A percentile compares a stretch with the other conserved stretches of the same genome.
phyloP scores from a whole-genome alignment of 2,329 filamentous ascomycete genomes.

The Aspergillus neotritici region DNA sequence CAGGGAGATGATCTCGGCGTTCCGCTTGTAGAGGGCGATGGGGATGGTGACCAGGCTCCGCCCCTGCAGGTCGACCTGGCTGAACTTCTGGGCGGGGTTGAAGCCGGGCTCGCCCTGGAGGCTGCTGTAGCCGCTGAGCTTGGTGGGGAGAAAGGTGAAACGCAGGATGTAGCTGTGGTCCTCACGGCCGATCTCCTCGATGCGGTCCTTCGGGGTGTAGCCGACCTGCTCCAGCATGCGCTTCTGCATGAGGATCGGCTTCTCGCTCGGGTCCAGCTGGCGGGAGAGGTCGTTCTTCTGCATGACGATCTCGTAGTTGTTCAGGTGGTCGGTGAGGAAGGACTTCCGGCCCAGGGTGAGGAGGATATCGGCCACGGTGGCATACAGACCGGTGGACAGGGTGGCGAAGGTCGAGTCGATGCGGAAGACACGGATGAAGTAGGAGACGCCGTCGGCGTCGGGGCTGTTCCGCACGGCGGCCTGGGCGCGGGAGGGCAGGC shows the following conservation, averaged over 20 bases:
- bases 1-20: conserved; percentile 85
- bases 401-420: conserved; percentile 92
- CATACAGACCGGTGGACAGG: conserved; percentile 74
- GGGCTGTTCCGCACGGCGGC: conserved; percentile 64
- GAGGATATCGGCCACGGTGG: conserved; percentile 80
- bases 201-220: conserved; percentile 76
- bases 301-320: conserved; percentile 94
- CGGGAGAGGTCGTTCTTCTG: conserved; percentile 85
- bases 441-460: conserved; percentile 69
- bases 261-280: conserved; percentile 70
- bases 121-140: conserved; percentile 71
- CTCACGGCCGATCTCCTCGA: conserved; percentile 91
- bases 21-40: conserved; percentile 86
- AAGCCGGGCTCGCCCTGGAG: conserved; percentile 73
- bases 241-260: conserved; percentile 88
- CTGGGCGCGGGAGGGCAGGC: conserved; percentile 50
- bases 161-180: conserved; percentile 96
- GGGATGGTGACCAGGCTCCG: conserved; percentile 92
- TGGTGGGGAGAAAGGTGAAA: conserved; percentile 87
- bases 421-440: conserved; percentile 92
- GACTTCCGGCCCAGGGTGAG: conserved; percentile 92
- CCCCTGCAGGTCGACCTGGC: conserved; percentile 84
- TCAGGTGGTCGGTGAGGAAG: conserved; percentile 79
- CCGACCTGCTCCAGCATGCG: conserved; percentile 83
- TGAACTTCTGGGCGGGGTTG: conserved; percentile 81